Evolutionary conservation across 2,329 filamentous ascomycete genomes (phyloP).

Genomic region (Sporothrix brunneoviolacea): DNA sequence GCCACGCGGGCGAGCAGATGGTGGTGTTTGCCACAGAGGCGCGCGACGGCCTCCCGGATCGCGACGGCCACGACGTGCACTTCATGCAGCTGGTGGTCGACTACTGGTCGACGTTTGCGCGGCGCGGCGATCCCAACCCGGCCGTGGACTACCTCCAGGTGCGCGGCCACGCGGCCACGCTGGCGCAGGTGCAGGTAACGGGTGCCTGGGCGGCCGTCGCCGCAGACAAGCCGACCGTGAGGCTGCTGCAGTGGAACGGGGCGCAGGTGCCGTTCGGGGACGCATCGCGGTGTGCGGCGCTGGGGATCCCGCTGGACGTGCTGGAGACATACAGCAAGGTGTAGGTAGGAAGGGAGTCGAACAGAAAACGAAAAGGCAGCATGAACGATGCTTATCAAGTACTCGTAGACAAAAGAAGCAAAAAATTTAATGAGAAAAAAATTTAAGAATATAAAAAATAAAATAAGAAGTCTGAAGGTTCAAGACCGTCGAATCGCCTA

Average conservation of each 20-base stretch:
- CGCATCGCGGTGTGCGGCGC: constrained; percentile 18
- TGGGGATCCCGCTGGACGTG: constrained; percentile 20
- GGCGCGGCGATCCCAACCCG: constrained; percentile 28
- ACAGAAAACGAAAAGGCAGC: neutral
- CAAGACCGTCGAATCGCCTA: no score
- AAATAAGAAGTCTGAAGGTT: no score
- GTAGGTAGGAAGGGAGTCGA: neutral
- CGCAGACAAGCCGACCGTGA: constrained; percentile 16
- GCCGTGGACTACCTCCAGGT: constrained; percentile 24
- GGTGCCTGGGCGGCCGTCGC: constrained; percentile 25
- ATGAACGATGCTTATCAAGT: no score
- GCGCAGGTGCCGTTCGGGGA: constrained; percentile 21
- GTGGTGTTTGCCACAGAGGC: constrained; percentile 31
- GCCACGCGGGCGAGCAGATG: constrained; percentile 33
- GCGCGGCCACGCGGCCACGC: constrained; percentile 25
- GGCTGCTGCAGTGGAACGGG: constrained; percentile 25
- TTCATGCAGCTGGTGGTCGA: constrained; percentile 29
- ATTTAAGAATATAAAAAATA: no score
- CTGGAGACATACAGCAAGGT: constrained; percentile 11
- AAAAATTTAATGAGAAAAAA: no score
- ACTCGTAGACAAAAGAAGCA: no score
- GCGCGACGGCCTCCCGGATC: constrained; percentile 26
- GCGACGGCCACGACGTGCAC: constrained; percentile 29
- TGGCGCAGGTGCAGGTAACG: constrained; percentile 22
- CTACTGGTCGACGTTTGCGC: constrained; percentile 30